These are phyloP conservation scores for Clarkia xantiana DNA, from an alignment of 345 rosid species.

Conservation along the genomic window DNA sequence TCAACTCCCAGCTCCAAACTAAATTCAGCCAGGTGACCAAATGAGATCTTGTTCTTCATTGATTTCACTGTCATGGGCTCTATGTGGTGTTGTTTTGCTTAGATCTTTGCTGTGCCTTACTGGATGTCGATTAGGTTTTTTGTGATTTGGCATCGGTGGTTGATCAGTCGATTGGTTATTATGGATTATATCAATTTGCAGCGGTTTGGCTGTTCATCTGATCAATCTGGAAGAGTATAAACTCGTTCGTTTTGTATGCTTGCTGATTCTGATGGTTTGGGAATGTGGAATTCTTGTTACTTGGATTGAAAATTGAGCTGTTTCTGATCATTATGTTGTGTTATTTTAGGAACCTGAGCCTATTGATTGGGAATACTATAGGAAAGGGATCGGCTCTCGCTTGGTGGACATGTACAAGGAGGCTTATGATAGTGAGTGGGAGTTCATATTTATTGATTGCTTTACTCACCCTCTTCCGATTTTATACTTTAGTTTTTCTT, in stretches of 20 bases:
- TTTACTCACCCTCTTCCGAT: background rate
- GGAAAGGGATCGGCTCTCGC: slow-evolving; percentile 82
- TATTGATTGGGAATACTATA: slow-evolving; percentile 79
- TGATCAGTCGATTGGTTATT: background rate
- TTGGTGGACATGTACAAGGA: slow-evolving; percentile 93
- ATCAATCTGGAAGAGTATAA: too few species aligned
- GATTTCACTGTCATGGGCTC: background rate
- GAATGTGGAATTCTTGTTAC: background rate
- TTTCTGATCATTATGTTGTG: background rate
- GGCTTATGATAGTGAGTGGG: slow-evolving; percentile 69
- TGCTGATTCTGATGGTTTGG: background rate
- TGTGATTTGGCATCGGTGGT: background rate
- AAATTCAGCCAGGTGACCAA: slow-evolving; percentile 71
- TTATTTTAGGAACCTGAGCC: slow-evolving; percentile 78
- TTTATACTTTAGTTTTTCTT: background rate
- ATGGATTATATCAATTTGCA: background rate
- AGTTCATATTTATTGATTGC: background rate
- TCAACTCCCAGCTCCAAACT: slow-evolving; percentile 73
- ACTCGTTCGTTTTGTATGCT: too few species aligned
- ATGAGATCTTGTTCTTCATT: background rate
- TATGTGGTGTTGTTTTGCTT: background rate
- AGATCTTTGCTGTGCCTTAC: slow-evolving; percentile 1
- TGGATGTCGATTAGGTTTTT: too few species aligned
- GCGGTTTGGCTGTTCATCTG: background rate
- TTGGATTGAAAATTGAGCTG: too few species aligned